Base-by-base conservation (phyloP, 2,329 filamentous ascomycete species). In the Tolypocladium tropicale region DNA sequence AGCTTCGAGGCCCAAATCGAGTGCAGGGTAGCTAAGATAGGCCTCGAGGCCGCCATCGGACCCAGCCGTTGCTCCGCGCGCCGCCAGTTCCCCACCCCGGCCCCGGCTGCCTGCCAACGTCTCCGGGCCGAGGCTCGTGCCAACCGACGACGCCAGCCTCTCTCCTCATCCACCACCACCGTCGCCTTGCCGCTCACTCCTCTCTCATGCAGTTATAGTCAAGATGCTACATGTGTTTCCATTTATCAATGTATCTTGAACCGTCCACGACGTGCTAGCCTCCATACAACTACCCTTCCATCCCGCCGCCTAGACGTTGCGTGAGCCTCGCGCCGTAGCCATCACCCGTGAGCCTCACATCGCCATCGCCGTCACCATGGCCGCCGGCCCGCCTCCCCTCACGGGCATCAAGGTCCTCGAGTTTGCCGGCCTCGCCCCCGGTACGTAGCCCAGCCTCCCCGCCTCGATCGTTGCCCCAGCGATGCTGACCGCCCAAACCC, bases 391-490 rank as follows among this genome's bases (percentile, higher is more conserved):
- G 28, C 67, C 70, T 12, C 71, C 71, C 46, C 71, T 82, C 32
- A 69, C 72, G 49, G 79, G 78, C 58, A 71, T 83, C 67, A 80
- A 76, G 62, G 80, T 84, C 65, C 70, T 84, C 39, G 81, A 84
- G 63, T 78, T 84, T 60, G 81, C 81, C 53, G 81, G 81, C 25
- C 75, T 83, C 25, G 85, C 85, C 18, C 85, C 85, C 62, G 83
- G 83, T 83, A 68, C 25, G n/a, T n/a, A n/a, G n/a, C n/a, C n/a
- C n/a, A n/a, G n/a, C n/a, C n/a, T n/a, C n/a, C n/a, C n/a, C n/a
- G n/a, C n/a, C n/a, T n/a, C n/a, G n/a, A n/a, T n/a, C n/a, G n/a
- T n/a, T n/a, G n/a, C n/a, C n/a, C 9, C 5, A 39, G 23, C 14
- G 10, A 43, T 32, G 11, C 54, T n/a, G 18, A 56, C 49, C 41